Evolutionary conservation across 75 land plant species (phyloP).

Genomic region (Adiantum capillusveneris): DNA sequence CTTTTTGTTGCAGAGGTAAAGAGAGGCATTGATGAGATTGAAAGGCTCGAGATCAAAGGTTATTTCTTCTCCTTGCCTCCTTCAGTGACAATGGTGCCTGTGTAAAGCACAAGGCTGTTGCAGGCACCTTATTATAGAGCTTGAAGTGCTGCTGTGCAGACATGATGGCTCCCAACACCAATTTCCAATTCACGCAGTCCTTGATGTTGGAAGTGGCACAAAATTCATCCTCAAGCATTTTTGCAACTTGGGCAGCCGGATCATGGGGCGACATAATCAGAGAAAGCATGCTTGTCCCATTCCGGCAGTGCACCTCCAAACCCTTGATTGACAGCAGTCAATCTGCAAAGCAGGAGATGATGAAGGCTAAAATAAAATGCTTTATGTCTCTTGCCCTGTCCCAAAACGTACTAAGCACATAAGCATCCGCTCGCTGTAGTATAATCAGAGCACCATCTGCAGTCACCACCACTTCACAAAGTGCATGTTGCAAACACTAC

Average conservation of each 20-base stretch:
- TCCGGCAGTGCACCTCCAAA: slow-evolving; percentile 66
- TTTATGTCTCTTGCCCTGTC: too few relatives aligned
- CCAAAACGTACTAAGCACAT: too few relatives aligned
- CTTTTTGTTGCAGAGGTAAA: slow-evolving; percentile 68
- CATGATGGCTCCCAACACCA: slow-evolving; percentile 73
- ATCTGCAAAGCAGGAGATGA: too few relatives aligned
- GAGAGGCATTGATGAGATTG: slow-evolving; percentile 79
- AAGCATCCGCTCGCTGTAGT: too few relatives aligned
- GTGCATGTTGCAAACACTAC: too few relatives aligned
- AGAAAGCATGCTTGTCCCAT: slow-evolving; percentile 87
- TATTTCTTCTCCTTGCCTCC: slow-evolving; percentile 81
- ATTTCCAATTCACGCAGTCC: slow-evolving; percentile 66
- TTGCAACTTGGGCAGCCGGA: slow-evolving; percentile 61
- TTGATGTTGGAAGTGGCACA: slow-evolving; percentile 76
- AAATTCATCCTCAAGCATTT: slow-evolving; percentile 74
- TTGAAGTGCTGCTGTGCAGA: slow-evolving; percentile 74
- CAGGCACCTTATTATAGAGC: slow-evolving; percentile 71
- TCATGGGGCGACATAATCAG: slow-evolving; percentile 80
- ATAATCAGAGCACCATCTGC: too few relatives aligned
- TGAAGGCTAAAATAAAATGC: too few relatives aligned
- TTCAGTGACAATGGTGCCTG: slow-evolving; percentile 73
- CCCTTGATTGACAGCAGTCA: slow-evolving; percentile 71
- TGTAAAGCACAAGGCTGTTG: slow-evolving; percentile 62
- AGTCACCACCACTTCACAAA: too few relatives aligned
- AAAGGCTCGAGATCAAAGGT: slow-evolving; percentile 65